These are phyloP conservation scores for Cladosporium halotolerans DNA, from an alignment of 2,329 filamentous ascomycete genomes.

Conservation along the genomic window DNA sequence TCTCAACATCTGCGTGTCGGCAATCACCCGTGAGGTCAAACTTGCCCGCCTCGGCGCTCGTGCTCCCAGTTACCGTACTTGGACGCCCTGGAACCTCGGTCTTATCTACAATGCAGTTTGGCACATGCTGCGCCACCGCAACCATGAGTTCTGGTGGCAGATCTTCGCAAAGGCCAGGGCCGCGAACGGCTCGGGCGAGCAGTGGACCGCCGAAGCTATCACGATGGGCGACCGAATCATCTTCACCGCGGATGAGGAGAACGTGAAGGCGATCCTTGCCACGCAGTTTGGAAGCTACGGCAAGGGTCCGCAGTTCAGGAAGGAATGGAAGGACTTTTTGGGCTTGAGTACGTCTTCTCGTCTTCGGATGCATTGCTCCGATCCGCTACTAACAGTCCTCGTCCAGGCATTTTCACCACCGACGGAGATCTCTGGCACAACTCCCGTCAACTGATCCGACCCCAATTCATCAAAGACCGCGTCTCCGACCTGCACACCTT, in stretches of 20 bases:
- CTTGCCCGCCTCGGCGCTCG: constrained; percentile 38
- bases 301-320: constrained; percentile 69
- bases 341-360: constrained; percentile 63
- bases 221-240: constrained; percentile 55
- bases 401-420: constrained; percentile 56
- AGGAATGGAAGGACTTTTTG: constrained; percentile 68
- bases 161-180: constrained; percentile 39
- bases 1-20: constrained; percentile 16
- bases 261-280: constrained; percentile 85
- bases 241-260: constrained; percentile 77
- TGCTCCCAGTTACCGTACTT: constrained; percentile 37
- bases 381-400: constrained; percentile 5
- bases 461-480: constrained; percentile 80
- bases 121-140: constrained; percentile 43
- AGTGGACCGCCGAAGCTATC: constrained; percentile 56
- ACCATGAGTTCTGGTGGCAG: constrained; percentile 56
- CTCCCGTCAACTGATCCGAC: constrained; percentile 73
- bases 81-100: constrained; percentile 52
- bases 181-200: constrained; percentile 13
- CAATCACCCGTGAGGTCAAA: constrained; percentile 29
- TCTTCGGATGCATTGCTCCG: background rate
- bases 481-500: constrained; percentile 76
- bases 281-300: constrained; percentile 81
- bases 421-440: constrained; percentile 74
- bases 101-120: constrained; percentile 54